phyloP scores from a whole-genome alignment of 306 rosid species.

The Lathyrus tuberosus region DNA sequence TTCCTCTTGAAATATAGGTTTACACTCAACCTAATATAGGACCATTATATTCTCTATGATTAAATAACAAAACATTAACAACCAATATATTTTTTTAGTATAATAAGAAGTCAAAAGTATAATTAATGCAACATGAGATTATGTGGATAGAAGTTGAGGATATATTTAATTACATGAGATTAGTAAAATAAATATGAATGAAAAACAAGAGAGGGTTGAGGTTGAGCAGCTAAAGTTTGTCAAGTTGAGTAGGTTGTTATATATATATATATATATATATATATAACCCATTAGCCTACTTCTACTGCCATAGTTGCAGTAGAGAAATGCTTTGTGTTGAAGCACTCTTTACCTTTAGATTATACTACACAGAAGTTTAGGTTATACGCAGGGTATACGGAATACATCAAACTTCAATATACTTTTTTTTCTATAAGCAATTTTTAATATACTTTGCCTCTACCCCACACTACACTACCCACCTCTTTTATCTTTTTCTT shows the following conservation, averaged over 20 bases:
- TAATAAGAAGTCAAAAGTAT: constrained; percentile 32
- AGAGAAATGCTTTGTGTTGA: constrained; percentile 26
- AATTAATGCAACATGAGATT: constrained; percentile 8
- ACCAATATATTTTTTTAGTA: neutral
- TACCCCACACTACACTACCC: constrained; percentile 31
- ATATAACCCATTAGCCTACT: neutral
- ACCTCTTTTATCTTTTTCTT: constrained; percentile 36
- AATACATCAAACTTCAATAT: constrained; percentile 34
- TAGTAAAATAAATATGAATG: neutral
- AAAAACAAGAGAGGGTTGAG: neutral
- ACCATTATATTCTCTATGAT: neutral
- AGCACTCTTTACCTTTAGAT: constrained; percentile 33
- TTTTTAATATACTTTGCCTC: constrained; percentile 41
- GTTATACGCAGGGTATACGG: constrained; percentile 39
- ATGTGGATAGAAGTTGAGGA: constrained; percentile 32
- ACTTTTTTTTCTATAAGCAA: constrained; percentile 4
- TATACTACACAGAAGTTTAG: constrained; percentile 24
- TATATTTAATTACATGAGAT: constrained; percentile 13
- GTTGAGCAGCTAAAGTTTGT: constrained; percentile 24
- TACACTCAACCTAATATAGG: constrained; percentile 43
- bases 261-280: too few relatives aligned
- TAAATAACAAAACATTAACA: neutral
- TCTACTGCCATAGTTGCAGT: constrained; percentile 15
- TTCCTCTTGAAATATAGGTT: constrained; percentile 24
- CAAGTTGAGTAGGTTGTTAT: constrained; percentile 1